A percentile compares a stretch with the other conserved stretches of the same genome.
These are phyloP conservation scores for Lophiotrema nucula DNA, from an alignment of 495 filamentous ascomycete genomes.

Conservation along the genomic window DNA sequence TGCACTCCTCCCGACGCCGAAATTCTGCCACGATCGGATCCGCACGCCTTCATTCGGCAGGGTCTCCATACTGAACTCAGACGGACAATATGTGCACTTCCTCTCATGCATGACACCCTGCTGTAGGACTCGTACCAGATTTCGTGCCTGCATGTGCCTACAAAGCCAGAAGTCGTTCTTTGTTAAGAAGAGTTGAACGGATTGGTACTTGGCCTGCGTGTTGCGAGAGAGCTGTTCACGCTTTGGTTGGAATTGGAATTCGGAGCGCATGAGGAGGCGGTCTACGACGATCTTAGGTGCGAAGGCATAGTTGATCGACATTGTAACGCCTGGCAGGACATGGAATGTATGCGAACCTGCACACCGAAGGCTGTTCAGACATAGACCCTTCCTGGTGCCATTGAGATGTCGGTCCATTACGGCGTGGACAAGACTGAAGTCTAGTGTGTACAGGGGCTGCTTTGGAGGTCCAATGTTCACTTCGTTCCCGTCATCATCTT, in stretches of 20 bases:
- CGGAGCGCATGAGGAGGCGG: constrained; percentile 10
- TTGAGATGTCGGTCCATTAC: constrained; percentile 23
- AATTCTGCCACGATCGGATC: constrained; percentile 17
- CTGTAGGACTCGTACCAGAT: background rate
- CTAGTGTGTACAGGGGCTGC: constrained; percentile 16
- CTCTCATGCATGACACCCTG: background rate
- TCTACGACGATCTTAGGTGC: constrained; percentile 20
- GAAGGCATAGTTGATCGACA: constrained; percentile 12
- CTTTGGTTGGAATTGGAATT: constrained; percentile 6
- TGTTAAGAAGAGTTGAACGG: constrained; percentile 1
- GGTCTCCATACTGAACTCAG: background rate
- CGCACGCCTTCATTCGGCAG: background rate
- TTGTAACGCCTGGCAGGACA: background rate
- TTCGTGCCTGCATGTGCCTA: background rate
- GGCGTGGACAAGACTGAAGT: constrained; percentile 5
- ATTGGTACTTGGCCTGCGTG: background rate
- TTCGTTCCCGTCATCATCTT: background rate
- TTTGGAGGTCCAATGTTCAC: background rate
- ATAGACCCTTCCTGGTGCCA: background rate
- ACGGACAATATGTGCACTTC: constrained; percentile 20
- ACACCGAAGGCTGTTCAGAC: constrained; percentile 16
- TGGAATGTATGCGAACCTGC: constrained; percentile 4
- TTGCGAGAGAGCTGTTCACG: constrained; percentile 14
- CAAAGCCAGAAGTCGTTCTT: constrained; percentile 8
- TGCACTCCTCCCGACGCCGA: constrained; percentile 10